Evolutionary conservation across 2,329 filamentous ascomycete genomes (phyloP).

Genomic region (Exophiala viscosa): DNA sequence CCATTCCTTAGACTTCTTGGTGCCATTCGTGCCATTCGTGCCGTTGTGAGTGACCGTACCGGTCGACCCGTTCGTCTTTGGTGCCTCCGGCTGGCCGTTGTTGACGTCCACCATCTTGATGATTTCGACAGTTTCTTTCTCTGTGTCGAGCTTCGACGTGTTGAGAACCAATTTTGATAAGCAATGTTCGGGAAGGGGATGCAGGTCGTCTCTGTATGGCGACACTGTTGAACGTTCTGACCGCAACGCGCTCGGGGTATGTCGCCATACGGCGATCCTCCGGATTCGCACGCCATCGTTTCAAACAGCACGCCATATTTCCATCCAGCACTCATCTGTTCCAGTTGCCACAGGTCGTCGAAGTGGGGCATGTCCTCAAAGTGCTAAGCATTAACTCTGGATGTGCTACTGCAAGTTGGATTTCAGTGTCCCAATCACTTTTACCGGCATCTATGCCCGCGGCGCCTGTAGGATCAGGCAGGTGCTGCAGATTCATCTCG

Average conservation of each 20-base stretch:
- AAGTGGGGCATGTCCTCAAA: background rate
- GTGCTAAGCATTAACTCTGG: background rate
- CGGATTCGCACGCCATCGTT: background rate
- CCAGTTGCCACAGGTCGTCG: background rate
- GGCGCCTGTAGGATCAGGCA: too few relatives aligned
- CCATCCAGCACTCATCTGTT: background rate
- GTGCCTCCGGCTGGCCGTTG: background rate
- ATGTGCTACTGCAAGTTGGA: too few relatives aligned
- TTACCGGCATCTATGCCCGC: too few relatives aligned
- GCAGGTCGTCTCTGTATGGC: too few relatives aligned
- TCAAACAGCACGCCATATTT: background rate
- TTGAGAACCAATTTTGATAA: too few relatives aligned
- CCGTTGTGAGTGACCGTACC: background rate
- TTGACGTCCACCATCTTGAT: background rate
- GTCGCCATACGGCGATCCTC: background rate
- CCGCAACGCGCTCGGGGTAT: background rate
- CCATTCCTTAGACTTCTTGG: conserved; percentile 34
- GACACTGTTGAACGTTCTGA: too few relatives aligned
- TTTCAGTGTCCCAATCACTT: too few relatives aligned
- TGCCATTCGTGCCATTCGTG: background rate
- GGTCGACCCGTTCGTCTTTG: conserved; percentile 2
- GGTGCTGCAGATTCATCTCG: too few relatives aligned
- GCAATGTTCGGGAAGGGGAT: too few relatives aligned
- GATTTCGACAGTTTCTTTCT: background rate
- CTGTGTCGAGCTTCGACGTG: background rate